Evolutionary conservation across 768 basidiomycete genomes (phyloP).

Genomic region (Tylopilus sp.): DNA sequence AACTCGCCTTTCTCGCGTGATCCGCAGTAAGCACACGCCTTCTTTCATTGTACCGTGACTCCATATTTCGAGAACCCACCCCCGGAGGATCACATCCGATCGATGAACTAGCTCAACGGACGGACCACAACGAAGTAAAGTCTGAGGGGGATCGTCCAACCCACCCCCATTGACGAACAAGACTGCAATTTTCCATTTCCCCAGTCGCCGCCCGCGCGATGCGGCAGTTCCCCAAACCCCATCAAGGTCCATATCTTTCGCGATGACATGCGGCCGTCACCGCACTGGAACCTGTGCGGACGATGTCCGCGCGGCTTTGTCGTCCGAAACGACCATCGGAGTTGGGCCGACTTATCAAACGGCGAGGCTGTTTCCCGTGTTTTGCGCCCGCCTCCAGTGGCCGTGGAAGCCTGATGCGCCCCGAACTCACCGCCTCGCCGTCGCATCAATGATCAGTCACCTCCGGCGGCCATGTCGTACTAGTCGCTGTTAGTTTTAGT

Average conservation of each 20-base stretch:
- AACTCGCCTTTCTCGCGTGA: background rate
- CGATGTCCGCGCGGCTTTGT: slow-evolving; percentile 19
- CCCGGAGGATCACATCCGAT: slow-evolving; percentile 21
- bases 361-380: background rate
- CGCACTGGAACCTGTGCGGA: slow-evolving; percentile 21
- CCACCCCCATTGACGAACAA: slow-evolving; percentile 17
- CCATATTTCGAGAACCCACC: slow-evolving; percentile 12
- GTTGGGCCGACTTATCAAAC: too few species aligned
- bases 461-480: background rate
- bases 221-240: too few species aligned
- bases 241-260: slow-evolving; percentile 13
- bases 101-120: background rate
- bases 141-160: slow-evolving; percentile 11
- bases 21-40: slow-evolving; percentile 11
- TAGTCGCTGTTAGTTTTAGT: background rate
- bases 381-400: background rate
- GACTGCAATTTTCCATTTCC: slow-evolving; percentile 1
- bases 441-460: slow-evolving; percentile 6
- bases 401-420: background rate
- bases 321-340: too few species aligned
- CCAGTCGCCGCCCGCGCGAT: background rate
- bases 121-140: background rate
- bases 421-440: background rate
- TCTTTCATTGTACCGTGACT: slow-evolving; percentile 23
- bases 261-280: slow-evolving; percentile 10